Conservation (phyloP, 2,329 filamentous ascomycete species). For the Ophiostoma montium region DNA sequence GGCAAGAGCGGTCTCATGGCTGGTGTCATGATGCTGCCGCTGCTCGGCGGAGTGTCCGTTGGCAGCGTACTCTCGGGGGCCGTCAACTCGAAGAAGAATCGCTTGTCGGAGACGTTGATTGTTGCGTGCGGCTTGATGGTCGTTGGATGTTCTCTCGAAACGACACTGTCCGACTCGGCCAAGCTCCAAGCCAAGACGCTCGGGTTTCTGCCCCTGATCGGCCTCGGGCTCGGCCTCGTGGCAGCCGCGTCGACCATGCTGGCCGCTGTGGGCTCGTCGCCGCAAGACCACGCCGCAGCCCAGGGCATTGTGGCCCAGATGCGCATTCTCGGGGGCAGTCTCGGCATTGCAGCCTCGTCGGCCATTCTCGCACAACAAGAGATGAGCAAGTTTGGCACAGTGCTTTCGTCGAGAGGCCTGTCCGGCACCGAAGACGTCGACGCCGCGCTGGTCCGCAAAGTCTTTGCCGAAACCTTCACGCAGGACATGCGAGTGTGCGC, state of each 20-base stretch:
- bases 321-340: constrained; percentile 37
- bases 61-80: constrained; percentile 29
- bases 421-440: constrained; percentile 16
- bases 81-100: constrained; percentile 28
- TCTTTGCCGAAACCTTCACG: constrained; percentile 28
- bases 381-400: constrained; percentile 17
- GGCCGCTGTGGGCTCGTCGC: constrained; percentile 26
- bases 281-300: constrained; percentile 28
- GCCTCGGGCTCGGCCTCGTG: constrained; percentile 36
- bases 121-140: constrained; percentile 28
- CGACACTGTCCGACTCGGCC: constrained; percentile 22
- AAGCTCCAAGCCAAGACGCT: constrained; percentile 30
- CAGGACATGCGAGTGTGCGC: constrained; percentile 22
- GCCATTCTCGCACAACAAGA: constrained; percentile 27
- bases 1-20: constrained; percentile 30
- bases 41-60: constrained; percentile 33
- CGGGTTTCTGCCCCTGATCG: constrained; percentile 36
- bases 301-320: constrained; percentile 39
- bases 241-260: constrained; percentile 34
- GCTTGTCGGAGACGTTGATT: constrained; percentile 29
- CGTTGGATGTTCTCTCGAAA: constrained; percentile 33
- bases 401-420: constrained; percentile 15
- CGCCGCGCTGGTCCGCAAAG: constrained; percentile 20
- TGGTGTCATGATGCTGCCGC: constrained; percentile 38
- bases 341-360: constrained; percentile 39